Evolutionary conservation across 2,329 filamentous ascomycete species (phyloP), one percentile per base, ranked within the genome.

Genomic region (Aureobasidium sp.): DNA sequence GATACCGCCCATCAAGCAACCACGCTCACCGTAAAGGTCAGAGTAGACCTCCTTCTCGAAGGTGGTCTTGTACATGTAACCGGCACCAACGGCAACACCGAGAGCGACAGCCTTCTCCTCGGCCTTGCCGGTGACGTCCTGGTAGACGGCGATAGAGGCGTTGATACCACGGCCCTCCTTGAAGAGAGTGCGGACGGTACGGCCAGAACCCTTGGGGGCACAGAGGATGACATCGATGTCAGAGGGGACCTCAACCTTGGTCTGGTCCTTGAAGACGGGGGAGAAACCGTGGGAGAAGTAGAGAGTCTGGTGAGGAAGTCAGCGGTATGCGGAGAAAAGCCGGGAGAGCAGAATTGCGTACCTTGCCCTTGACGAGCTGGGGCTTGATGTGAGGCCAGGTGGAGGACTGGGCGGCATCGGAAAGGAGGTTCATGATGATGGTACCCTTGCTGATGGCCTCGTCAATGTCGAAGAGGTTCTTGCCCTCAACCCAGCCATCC

Each of bases 211-310:
- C 87, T 99, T 99, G 81, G 94, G 94, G 70, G 94, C 94, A 74
- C 96, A 92, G 76, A 99, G 93, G 85, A 99, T 99, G 79, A 99
- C 94, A 79, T 99, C 94, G 76, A 99, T 89, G 81, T 97, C 89
- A 69, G 78, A 85, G 80, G 94, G 94, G 67, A 97, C 90, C 67
- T 99, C 94, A 76, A 99, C 94, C 81, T 97, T 96, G 85, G 94
- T 99, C 76, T 94, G 87, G 78, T 96, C 88, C 85, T 97, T 97
- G 90, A 99, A 99, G 80, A 99, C 92, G 76, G 94, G 94, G 67
- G 94, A 97, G 90, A 99, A 99, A 75, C 94, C 94, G 87, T 99
- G 94, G 71, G 94, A 97, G 87, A 99, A 99, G 89, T 99, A 99
- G 71, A 99, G 90, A 65, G 94, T 99, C 93, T 94, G 68, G 4